Percentiles rank a stretch among this genome's conserved stretches.
phyloP scores from a whole-genome alignment of 345 rosid species.

The Cochlearia excelsa region DNA sequence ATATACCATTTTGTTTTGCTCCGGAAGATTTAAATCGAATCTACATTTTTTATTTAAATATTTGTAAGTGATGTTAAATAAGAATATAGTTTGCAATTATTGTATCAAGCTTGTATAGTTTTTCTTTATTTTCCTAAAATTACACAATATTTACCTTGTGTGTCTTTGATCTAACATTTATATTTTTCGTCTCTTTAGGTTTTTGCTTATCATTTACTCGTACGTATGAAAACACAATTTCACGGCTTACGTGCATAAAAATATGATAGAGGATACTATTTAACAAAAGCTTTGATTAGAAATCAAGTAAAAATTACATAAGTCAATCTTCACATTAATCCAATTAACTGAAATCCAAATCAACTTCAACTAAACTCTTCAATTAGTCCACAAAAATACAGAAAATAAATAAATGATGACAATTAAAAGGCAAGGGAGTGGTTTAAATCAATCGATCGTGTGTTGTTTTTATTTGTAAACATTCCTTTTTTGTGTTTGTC shows the following conservation, averaged over 20 bases:
- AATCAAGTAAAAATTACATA: slow-evolving; percentile 7
- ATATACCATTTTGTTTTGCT: neutral
- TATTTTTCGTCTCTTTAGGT: too few relatives aligned
- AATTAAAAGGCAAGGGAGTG: slow-evolving; percentile 38
- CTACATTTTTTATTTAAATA: too few relatives aligned
- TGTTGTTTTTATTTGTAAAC: slow-evolving; percentile 23
- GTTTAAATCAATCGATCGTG: slow-evolving; percentile 25
- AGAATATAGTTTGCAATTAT: too few relatives aligned
- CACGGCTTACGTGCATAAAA: slow-evolving; percentile 2
- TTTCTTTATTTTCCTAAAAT: too few relatives aligned
- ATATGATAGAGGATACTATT: slow-evolving; percentile 14
- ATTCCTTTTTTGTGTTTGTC: slow-evolving; percentile 37
- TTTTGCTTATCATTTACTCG: too few relatives aligned
- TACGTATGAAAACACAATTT: too few relatives aligned
- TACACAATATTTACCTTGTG: too few relatives aligned
- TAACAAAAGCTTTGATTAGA: slow-evolving; percentile 27
- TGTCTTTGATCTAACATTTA: too few relatives aligned
- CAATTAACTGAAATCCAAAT: slow-evolving; percentile 36
- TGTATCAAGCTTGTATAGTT: too few relatives aligned
- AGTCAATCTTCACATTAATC: slow-evolving; percentile 24
- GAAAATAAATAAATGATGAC: slow-evolving; percentile 28
- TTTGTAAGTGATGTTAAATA: too few relatives aligned
- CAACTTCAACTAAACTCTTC: slow-evolving; percentile 34
- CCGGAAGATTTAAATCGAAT: too few relatives aligned
- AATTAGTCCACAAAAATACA: slow-evolving; percentile 33